A percentile compares a stretch with the other conserved stretches of the same genome.
Evolutionary conservation across 1,139 yeast species (phyloP).

Genomic region (Kluyveromyces sp.): DNA sequence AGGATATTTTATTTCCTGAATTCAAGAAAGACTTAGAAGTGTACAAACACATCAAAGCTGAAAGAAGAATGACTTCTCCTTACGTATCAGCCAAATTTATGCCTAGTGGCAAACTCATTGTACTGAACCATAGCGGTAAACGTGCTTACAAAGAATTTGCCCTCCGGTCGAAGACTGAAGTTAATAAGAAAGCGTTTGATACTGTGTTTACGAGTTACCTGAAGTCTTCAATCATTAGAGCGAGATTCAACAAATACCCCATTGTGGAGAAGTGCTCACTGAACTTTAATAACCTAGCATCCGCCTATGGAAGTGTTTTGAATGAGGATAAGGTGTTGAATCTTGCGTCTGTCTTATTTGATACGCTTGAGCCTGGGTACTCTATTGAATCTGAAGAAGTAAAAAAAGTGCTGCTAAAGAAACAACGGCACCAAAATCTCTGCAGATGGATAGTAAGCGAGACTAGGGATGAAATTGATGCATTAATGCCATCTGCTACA

Average conservation of each 20-base stretch:
- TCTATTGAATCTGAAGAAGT: slow-evolving; percentile 29
- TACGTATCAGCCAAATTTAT: slow-evolving; percentile 26
- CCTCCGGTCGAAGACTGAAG: slow-evolving; percentile 7
- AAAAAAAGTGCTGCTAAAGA: slow-evolving; percentile 33
- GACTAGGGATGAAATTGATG: slow-evolving; percentile 42
- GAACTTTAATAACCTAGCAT: slow-evolving; percentile 20
- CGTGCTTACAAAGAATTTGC: slow-evolving; percentile 7
- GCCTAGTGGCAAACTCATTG: slow-evolving; percentile 18
- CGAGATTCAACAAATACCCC: slow-evolving; percentile 32
- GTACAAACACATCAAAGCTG: slow-evolving; percentile 26
- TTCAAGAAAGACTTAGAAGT: slow-evolving; percentile 33
- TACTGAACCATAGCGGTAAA: slow-evolving; percentile 13
- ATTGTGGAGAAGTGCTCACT: slow-evolving; percentile 22
- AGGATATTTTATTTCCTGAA: slow-evolving; percentile 47
- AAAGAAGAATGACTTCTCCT: slow-evolving; percentile 21
- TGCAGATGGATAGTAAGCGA: slow-evolving; percentile 53
- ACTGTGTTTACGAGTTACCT: slow-evolving; percentile 17
- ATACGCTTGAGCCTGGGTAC: slow-evolving; percentile 29
- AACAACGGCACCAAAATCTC: slow-evolving; percentile 41
- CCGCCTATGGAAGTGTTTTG: slow-evolving; percentile 12
- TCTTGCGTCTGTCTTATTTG: slow-evolving; percentile 55
- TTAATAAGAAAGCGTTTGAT: slow-evolving; percentile 10
- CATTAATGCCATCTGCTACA: slow-evolving; percentile 20
- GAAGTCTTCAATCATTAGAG: slow-evolving; percentile 12
- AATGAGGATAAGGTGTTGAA: slow-evolving; percentile 38